These are phyloP conservation scores for Hura crepitans DNA, from an alignment of 441 rosid genomes.

Conservation along the genomic window DNA sequence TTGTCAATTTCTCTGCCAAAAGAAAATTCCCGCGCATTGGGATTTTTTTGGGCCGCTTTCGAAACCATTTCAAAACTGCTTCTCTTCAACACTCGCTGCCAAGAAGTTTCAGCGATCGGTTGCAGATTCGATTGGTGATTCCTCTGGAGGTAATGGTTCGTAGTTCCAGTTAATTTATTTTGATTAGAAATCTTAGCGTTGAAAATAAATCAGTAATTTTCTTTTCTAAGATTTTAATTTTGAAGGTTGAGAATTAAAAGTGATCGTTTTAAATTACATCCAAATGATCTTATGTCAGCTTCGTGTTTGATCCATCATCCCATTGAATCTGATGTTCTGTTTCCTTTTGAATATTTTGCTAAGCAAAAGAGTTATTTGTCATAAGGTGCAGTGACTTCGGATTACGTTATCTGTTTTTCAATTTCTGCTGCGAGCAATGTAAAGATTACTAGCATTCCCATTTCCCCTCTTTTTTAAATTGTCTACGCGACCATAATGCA, in stretches of 20 bases:
- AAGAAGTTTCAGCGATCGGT: neutral
- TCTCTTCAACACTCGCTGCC: neutral
- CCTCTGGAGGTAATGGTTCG: conserved; percentile 1
- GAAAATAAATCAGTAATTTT: neutral
- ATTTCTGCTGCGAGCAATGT: too few species aligned
- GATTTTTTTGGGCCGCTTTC: neutral
- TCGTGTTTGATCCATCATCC: neutral
- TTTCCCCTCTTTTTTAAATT: too few species aligned
- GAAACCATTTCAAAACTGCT: neutral
- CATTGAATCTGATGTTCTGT: too few species aligned
- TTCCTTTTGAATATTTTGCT: too few species aligned
- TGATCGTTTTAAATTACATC: neutral
- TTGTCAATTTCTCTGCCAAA: too few species aligned
- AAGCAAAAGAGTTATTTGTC: too few species aligned
- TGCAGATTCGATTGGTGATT: neutral
- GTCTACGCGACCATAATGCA: too few species aligned
- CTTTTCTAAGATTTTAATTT: neutral
- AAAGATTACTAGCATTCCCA: too few species aligned
- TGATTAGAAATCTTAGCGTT: too few species aligned
- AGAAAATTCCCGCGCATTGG: conserved; percentile 6
- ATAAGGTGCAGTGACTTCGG: too few species aligned
- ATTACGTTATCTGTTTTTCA: too few species aligned
- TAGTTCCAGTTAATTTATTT: too few species aligned
- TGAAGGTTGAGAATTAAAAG: neutral
- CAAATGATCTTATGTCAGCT: neutral